Evolutionary conservation across 73 alveolate species (phyloP).

Genomic region (Tetrahymena thermophila): DNA sequence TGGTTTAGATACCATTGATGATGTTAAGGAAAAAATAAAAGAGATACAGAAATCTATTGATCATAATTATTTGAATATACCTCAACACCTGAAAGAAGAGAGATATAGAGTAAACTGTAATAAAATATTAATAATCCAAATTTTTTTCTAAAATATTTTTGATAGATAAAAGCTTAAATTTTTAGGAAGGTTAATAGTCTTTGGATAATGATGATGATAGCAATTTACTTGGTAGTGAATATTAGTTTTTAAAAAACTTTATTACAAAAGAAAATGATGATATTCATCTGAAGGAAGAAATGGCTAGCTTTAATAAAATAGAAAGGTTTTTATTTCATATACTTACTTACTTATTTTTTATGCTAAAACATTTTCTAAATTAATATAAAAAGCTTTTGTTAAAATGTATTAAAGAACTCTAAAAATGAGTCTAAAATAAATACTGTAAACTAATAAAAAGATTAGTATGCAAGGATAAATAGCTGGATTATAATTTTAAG

Average conservation of each 20-base stretch:
- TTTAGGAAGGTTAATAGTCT: background rate
- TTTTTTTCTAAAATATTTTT: background rate
- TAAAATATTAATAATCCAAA: background rate
- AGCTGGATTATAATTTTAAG: background rate
- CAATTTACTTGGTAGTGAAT: background rate
- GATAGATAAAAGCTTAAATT: background rate
- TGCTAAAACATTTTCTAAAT: too few species aligned
- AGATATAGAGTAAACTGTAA: background rate
- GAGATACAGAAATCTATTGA: background rate
- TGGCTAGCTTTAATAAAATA: background rate
- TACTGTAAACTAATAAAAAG: too few species aligned
- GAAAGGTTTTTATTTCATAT: background rate
- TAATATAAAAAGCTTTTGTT: background rate
- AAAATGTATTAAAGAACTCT: background rate
- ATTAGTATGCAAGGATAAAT: too few species aligned
- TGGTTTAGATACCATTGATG: background rate
- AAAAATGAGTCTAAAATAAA: too few species aligned
- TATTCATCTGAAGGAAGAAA: background rate
- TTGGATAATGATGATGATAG: background rate
- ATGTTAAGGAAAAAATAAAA: background rate
- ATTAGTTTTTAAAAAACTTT: background rate
- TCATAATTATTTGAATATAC: background rate
- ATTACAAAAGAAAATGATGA: background rate
- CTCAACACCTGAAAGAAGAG: background rate
- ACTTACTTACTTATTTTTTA: background rate